These are phyloP conservation scores for Leccinum pseudoinsigne DNA, from an alignment of 1,284 basidiomycete species.

Conservation along the genomic window DNA sequence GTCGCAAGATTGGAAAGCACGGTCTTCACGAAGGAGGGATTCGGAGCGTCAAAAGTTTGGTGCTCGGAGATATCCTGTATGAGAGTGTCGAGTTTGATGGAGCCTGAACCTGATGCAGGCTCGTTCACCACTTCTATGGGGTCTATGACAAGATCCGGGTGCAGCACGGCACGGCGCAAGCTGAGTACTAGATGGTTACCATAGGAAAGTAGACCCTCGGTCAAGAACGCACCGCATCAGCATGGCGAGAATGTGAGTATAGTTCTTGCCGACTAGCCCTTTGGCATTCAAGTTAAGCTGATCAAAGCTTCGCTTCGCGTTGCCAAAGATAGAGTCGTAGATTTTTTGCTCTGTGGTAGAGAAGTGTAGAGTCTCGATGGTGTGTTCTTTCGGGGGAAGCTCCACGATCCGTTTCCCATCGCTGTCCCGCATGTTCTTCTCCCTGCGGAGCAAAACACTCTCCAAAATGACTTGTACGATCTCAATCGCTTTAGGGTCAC, in stretches of 20 bases:
- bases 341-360: conserved; percentile 76
- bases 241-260: conserved; percentile 90
- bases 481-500: conserved; percentile 89
- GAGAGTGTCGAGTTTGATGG: conserved; percentile 57
- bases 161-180: conserved; percentile 83
- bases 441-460: conserved; percentile 85
- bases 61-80: conserved; percentile 61
- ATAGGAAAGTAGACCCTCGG: background rate
- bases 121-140: conserved; percentile 43
- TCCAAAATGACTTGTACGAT: conserved; percentile 93
- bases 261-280: conserved; percentile 81
- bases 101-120: conserved; percentile 33
- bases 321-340: conserved; percentile 74
- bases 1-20: conserved; percentile 56
- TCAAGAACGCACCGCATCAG: conserved; percentile 67
- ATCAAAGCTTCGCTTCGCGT: conserved; percentile 74
- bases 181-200: conserved; percentile 38
- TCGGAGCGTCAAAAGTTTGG: conserved; percentile 31
- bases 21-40: conserved; percentile 59
- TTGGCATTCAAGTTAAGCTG: conserved; percentile 60
- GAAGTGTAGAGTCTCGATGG: conserved; percentile 73
- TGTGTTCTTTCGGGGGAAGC: conserved; percentile 80
- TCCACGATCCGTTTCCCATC: conserved; percentile 90
- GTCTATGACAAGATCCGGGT: conserved; percentile 74
- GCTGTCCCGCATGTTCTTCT: conserved; percentile 91